Percentiles rank a stretch among this genome's conserved stretches.
Conservation (phyloP, 345 rosid genomes). For the Alliaria petiolata region DNA sequence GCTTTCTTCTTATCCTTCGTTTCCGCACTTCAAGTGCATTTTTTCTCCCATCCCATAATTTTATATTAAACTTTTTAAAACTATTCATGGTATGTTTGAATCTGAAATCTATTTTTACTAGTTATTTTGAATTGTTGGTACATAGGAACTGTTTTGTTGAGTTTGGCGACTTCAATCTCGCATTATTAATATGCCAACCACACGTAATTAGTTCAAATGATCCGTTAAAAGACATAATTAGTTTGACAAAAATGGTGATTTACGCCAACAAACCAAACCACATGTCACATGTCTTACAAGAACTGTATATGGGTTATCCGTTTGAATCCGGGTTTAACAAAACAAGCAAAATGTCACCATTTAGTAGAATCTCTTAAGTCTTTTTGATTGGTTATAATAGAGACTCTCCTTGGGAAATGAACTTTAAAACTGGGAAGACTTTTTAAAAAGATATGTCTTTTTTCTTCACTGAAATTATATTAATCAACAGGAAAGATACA, state of each 20-base stretch:
- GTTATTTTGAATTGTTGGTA: background rate
- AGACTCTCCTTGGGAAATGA: too few species aligned
- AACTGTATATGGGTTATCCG: background rate
- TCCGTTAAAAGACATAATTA: background rate
- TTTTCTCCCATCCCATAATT: slow-evolving; percentile 22
- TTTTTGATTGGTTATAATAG: background rate
- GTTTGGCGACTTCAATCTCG: background rate
- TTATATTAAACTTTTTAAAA: background rate
- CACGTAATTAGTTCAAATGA: background rate
- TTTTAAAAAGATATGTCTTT: too few species aligned
- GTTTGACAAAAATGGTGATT: background rate
- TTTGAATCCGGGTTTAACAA: background rate
- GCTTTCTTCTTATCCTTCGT: slow-evolving; percentile 31
- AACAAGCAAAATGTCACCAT: background rate
- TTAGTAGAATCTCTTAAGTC: background rate
- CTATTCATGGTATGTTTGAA: slow-evolving; percentile 4
- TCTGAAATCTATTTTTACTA: background rate
- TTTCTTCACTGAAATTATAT: too few species aligned
- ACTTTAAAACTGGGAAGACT: too few species aligned
- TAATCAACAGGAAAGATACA: too few species aligned
- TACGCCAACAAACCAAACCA: background rate
- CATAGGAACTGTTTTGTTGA: background rate
- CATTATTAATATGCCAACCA: background rate
- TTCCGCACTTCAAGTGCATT: slow-evolving; percentile 1
- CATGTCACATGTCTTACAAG: background rate